Percentiles rank a stretch among this genome's conserved stretches.
These are phyloP conservation scores for Coix lacrymajobi DNA, from an alignment of 176 grass and related monocot species.

Conservation along the genomic window DNA sequence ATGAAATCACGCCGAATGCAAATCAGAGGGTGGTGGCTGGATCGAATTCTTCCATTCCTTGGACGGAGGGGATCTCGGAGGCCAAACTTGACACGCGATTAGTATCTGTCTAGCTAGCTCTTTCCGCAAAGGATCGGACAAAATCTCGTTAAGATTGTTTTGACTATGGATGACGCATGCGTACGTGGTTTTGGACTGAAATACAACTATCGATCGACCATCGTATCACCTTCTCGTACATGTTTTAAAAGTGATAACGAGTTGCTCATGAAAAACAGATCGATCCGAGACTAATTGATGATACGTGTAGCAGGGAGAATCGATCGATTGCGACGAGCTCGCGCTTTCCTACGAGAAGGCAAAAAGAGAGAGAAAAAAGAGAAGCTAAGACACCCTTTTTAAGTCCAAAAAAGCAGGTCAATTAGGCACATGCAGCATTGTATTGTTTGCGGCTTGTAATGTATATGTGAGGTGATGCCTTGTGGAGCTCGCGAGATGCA, in stretches of 20 bases:
- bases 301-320: too few species aligned
- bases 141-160: constrained; percentile 18
- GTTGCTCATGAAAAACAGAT: background rate
- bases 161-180: background rate
- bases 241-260: background rate
- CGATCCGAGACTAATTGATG: too few species aligned
- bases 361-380: background rate
- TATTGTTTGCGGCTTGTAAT: too few species aligned
- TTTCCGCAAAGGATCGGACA: constrained; percentile 28
- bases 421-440: background rate
- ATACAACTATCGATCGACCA: background rate
- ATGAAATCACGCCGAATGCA: too few species aligned
- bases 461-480: too few species aligned
- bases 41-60: background rate
- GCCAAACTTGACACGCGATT: background rate
- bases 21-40: too few species aligned
- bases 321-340: background rate
- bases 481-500: background rate
- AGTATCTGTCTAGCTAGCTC: background rate
- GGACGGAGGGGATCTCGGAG: background rate
- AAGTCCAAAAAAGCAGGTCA: background rate
- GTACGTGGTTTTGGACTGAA: background rate
- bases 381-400: background rate
- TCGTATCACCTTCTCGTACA: background rate
- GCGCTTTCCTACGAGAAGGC: constrained; percentile 17